Evolutionary conservation across 1,284 basidiomycete species (phyloP).

Genomic region (Leccinum subatratum): DNA sequence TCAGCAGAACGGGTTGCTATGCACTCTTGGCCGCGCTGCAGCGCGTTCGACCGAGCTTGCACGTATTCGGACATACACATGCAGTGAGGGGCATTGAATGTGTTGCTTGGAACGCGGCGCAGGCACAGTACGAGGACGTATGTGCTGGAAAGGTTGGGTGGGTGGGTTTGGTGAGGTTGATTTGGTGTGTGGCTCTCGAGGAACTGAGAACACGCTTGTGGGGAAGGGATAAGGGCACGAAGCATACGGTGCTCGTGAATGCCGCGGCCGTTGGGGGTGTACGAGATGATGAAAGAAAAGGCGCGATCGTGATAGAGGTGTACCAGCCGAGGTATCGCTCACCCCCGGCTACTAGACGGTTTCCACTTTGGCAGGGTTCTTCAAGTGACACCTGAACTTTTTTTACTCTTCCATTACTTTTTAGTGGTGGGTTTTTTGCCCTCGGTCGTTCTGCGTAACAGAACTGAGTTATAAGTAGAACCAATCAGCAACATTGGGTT

Average conservation of each 20-base stretch:
- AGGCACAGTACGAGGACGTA: constrained; percentile 34
- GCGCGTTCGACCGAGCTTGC: constrained; percentile 34
- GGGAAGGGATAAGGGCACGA: constrained; percentile 1
- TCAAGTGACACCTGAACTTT: neutral
- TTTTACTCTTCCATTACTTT: neutral
- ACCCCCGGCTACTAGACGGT: neutral
- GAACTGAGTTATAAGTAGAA: neutral
- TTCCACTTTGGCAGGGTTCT: neutral
- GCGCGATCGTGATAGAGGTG: constrained; percentile 10
- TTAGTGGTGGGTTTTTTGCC: neutral
- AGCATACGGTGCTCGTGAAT: constrained; percentile 29
- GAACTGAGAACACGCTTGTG: constrained; percentile 3
- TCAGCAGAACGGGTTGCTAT: constrained; percentile 28
- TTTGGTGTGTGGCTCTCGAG: constrained; percentile 13
- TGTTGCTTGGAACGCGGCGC: constrained; percentile 31
- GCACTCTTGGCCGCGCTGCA: constrained; percentile 34
- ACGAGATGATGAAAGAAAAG: constrained; percentile 22
- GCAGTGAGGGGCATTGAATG: constrained; percentile 33
- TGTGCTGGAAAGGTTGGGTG: constrained; percentile 24
- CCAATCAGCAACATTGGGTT: neutral
- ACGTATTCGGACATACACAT: constrained; percentile 44
- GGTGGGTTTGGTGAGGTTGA: constrained; percentile 15
- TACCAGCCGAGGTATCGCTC: neutral
- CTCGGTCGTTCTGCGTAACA: neutral
- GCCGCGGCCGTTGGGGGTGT: constrained; percentile 26